phyloP scores from a whole-genome alignment of 2,329 filamentous ascomycete genomes.

The Cladosporium sp. region DNA sequence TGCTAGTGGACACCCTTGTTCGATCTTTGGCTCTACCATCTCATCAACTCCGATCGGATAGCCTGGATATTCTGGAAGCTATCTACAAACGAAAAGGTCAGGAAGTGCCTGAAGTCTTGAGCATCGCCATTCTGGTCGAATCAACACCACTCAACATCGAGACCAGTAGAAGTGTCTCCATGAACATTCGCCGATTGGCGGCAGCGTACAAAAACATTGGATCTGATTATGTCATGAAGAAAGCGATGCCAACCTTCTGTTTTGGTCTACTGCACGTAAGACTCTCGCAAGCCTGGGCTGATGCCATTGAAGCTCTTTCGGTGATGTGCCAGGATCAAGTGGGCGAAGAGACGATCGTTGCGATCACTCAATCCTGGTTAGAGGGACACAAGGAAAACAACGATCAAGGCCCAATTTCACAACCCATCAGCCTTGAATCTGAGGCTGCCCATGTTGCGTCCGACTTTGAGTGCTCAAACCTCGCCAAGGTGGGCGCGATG shows the following conservation, averaged over 20 bases:
- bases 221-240: constrained; percentile 60
- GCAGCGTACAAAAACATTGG: constrained; percentile 57
- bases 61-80: constrained; percentile 65
- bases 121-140: constrained; percentile 72
- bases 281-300: constrained; percentile 81
- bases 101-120: constrained; percentile 49
- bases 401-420: neutral
- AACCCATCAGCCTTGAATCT: constrained; percentile 18
- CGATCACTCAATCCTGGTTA: constrained; percentile 75
- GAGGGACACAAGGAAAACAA: constrained; percentile 7
- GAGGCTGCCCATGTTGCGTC: constrained; percentile 44
- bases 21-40: constrained; percentile 71
- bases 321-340: constrained; percentile 64
- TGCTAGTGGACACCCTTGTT: constrained; percentile 61
- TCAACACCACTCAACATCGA: constrained; percentile 72
- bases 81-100: constrained; percentile 49
- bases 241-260: constrained; percentile 73
- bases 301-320: constrained; percentile 70
- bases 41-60: constrained; percentile 66
- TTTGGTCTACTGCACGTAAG: constrained; percentile 87
- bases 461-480: constrained; percentile 81
- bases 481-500: constrained; percentile 54
- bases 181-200: constrained; percentile 77
- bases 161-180: constrained; percentile 70
- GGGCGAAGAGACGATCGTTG: constrained; percentile 68